Evolutionary conservation across 306 rosid species (phyloP).

Genomic region (Dryas octopetala): DNA sequence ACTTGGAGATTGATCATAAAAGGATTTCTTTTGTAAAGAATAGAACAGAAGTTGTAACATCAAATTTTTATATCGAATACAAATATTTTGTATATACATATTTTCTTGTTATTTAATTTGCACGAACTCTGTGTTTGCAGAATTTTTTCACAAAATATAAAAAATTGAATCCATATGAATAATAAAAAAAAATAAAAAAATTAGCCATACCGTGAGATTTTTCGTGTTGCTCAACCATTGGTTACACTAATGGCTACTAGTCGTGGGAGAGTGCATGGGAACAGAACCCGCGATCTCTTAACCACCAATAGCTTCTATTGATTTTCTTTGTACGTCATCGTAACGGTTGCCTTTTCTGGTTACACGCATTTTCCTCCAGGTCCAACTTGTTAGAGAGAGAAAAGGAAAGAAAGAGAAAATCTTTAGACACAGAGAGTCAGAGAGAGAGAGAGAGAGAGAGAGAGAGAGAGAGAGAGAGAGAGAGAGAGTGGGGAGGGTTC

Average conservation of each 20-base stretch:
- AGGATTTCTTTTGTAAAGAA: too few relatives aligned
- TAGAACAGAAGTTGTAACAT: too few relatives aligned
- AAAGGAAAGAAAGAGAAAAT: neutral
- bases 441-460: neutral
- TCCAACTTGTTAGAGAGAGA: constrained; percentile 19
- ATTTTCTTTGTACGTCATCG: constrained; percentile 28
- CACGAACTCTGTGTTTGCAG: too few relatives aligned
- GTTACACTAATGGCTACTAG: neutral
- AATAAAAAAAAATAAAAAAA: too few relatives aligned
- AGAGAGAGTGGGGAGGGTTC: neutral
- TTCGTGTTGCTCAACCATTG: neutral
- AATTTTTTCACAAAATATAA: too few relatives aligned
- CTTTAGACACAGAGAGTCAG: neutral
- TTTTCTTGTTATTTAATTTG: too few relatives aligned
- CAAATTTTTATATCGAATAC: too few relatives aligned
- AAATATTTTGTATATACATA: too few relatives aligned
- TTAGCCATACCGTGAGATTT: neutral
- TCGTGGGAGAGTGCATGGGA: neutral
- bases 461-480: neutral
- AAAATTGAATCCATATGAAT: too few relatives aligned
- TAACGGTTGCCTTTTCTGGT: constrained; percentile 39
- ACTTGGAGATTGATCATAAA: too few relatives aligned
- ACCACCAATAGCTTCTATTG: constrained; percentile 3
- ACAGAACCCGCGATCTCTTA: neutral
- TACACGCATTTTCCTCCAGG: constrained; percentile 44